Percentiles rank a stretch among this genome's conserved stretches.
These are phyloP conservation scores for Blastocystis sp. DNA, from an alignment of 352 stramenopile species.

Conservation along the genomic window DNA sequence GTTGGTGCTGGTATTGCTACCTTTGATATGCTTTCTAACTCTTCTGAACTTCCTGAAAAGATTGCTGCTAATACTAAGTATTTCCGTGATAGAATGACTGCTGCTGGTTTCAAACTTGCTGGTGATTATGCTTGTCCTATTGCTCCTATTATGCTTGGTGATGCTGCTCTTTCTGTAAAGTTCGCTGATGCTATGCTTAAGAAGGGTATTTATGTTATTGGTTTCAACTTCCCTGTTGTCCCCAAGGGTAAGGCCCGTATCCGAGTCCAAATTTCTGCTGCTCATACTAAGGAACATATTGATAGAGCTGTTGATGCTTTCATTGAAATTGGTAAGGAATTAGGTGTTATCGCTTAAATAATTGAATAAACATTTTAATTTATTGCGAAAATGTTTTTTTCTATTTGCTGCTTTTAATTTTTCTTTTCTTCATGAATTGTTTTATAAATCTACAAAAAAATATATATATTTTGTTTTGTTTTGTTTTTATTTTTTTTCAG, in stretches of 20 bases:
- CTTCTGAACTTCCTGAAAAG: constrained; percentile 53
- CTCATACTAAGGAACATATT: constrained; percentile 68
- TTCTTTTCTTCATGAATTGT: too few relatives aligned
- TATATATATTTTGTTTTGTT: too few relatives aligned
- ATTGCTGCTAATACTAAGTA: constrained; percentile 65
- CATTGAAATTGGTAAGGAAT: constrained; percentile 62
- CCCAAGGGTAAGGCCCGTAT: constrained; percentile 70
- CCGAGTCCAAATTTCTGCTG: constrained; percentile 66
- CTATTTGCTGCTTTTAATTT: too few relatives aligned
- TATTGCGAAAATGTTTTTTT: background rate
- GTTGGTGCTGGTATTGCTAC: constrained; percentile 71
- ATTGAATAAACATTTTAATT: background rate
- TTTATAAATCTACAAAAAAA: too few relatives aligned
- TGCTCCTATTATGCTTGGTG: constrained; percentile 67
- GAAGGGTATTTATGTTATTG: constrained; percentile 73
- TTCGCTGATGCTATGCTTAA: constrained; percentile 71
- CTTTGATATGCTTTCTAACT: constrained; percentile 67
- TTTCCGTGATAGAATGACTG: constrained; percentile 68
- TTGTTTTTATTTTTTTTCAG: too few relatives aligned
- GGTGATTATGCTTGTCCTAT: constrained; percentile 62
- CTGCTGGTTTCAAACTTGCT: constrained; percentile 64
- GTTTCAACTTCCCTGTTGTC: constrained; percentile 74
- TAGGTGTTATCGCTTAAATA: constrained; percentile 39
- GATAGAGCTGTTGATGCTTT: constrained; percentile 70
- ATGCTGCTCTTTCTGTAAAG: constrained; percentile 62